Base-by-base conservation (phyloP, 495 filamentous ascomycete genomes). In the Bombardia bombarda region DNA sequence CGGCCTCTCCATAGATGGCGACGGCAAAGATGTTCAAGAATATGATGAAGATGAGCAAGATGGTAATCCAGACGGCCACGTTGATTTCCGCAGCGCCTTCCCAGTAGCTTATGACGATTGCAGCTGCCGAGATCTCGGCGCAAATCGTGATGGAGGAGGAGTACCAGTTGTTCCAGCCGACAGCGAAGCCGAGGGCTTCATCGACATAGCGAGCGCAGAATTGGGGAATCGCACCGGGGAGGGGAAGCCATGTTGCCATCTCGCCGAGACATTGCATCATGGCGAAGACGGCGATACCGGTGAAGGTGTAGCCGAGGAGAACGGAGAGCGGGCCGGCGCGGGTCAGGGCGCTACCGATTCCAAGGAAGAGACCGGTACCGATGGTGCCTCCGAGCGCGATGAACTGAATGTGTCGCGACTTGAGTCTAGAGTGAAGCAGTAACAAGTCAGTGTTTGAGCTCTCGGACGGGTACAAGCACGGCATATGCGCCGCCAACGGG, bases 201-300 rank as follows among this genome's bases (percentile, higher is more conserved):
- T 82, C 80, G 42, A 86, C 76, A 43, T 83, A 78, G 40, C 82
- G 78, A 36, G 83, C 67, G 32, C 82, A 82, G 42, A 84, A 86
- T 18, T 82, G 51, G 3, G 67, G 65, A 18, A 74, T 58, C 6
- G 65, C 65, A 19, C 70, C 70, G 4, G 66, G 59, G 5, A 74
- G 53, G 1, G 80, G 73, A 31, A 84, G 70, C 66, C 77, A 82
- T 40, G 79, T 75, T 38, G 79, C 74, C 53, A 68, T 72, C 57
- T 83, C 72, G 40, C 77, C 76, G 35, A 69, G 60, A 33, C 63
- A 47, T 19, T 47, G 43, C 56, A 62, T 62, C 30, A 58, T 63
- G 5, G 51, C 31, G 21, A 60, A 46, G 9, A 63, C 42, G 13
- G 55, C 54, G 25, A 34, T 16, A 17, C 60, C 55, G 23, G 55